A percentile compares a stretch with the other conserved stretches of the same genome.
Conservation (phyloP, 2,329 filamentous ascomycete genomes). For the Coniochaeta sp. region DNA sequence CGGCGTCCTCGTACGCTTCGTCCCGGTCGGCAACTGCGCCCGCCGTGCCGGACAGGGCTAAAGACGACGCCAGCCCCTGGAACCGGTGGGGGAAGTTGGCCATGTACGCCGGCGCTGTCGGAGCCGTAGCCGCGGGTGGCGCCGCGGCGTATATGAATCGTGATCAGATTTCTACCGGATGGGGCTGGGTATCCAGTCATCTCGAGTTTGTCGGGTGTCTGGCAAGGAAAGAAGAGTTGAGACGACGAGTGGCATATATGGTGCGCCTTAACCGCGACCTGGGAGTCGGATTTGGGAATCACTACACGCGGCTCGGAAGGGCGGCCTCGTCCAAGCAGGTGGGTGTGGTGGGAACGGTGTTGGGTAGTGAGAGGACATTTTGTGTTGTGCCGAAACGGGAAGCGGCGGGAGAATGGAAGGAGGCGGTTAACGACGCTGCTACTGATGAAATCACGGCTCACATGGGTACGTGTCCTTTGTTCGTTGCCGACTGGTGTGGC, state of each 20-base stretch:
- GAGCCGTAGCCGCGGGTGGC: constrained; percentile 72
- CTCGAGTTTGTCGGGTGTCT: constrained; percentile 91
- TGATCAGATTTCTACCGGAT: constrained; percentile 69
- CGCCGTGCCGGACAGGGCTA: constrained; percentile 30
- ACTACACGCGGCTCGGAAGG: constrained; percentile 78
- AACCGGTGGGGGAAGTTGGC: constrained; percentile 79
- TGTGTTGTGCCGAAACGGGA: constrained; percentile 66
- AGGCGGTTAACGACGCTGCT: constrained; percentile 71
- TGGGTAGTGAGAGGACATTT: constrained; percentile 74
- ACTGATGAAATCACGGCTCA: constrained; percentile 76
- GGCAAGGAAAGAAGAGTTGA: constrained; percentile 74
- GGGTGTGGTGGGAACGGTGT: constrained; percentile 47
- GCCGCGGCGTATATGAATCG: constrained; percentile 82
- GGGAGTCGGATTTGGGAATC: constrained; percentile 70
- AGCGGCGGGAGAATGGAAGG: constrained; percentile 52
- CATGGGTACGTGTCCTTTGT: constrained; percentile 44
- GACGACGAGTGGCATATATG: constrained; percentile 63
- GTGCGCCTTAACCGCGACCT: constrained; percentile 57
- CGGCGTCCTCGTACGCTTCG: background rate
- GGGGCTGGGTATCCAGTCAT: constrained; percentile 80
- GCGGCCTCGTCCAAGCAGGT: constrained; percentile 48
- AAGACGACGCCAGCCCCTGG: constrained; percentile 45
- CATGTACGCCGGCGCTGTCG: constrained; percentile 77
- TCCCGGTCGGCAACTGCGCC: constrained; percentile 12
- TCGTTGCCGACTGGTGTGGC: background rate